Conservation (phyloP, 2,329 filamentous ascomycete genomes). For the Shiraia sp. region DNA sequence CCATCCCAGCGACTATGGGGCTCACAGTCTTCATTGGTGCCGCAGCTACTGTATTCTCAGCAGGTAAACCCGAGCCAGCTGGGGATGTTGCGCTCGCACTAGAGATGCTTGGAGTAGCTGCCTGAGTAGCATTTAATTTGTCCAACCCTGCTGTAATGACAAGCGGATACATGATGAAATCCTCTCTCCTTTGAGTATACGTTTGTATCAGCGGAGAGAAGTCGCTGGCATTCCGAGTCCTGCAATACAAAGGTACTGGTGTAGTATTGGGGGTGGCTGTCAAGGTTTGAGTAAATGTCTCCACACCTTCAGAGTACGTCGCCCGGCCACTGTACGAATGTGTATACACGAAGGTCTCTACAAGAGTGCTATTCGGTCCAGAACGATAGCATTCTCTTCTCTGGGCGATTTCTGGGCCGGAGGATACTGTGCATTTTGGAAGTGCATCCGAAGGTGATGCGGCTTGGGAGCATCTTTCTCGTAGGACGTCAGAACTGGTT, state of each 20-base stretch:
- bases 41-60: not conserved
- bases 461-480: not conserved
- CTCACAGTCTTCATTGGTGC: constrained; percentile 1
- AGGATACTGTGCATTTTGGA: constrained; percentile 1
- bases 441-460: not conserved
- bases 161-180: constrained; percentile 5
- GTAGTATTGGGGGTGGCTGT: not conserved
- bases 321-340: constrained; percentile 1
- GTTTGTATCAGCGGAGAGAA: not conserved
- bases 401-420: not conserved
- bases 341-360: not conserved
- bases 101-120: not conserved
- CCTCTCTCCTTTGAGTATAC: not conserved
- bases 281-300: constrained; percentile 1
- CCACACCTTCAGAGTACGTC: constrained; percentile 4
- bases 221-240: not conserved
- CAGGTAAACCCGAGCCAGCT: not conserved
- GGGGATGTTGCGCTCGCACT: not conserved
- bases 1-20: constrained; percentile 1
- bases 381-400: not conserved
- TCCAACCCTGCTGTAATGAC: constrained; percentile 8
- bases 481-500: not conserved
- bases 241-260: not conserved
- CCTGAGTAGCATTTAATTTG: constrained; percentile 8
- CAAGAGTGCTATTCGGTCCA: not conserved